A percentile compares a stretch with the other conserved stretches of the same genome.
phyloP scores from a whole-genome alignment of 164 flowering plant species.

The Chloranthus sessilifolius region DNA sequence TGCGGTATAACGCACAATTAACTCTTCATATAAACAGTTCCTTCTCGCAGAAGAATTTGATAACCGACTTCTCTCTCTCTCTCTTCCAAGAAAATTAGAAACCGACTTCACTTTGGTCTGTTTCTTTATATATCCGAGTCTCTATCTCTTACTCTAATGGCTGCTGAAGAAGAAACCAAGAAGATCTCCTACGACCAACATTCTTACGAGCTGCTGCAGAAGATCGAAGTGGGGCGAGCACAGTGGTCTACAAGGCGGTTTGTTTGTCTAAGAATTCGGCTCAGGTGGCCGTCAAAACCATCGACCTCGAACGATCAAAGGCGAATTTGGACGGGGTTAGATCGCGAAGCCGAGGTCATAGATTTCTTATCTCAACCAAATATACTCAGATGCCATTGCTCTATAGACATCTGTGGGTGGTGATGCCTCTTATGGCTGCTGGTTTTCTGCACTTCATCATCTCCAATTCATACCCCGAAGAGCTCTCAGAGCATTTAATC shows the following conservation, averaged over 20 bases:
- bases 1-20: too few relatives aligned
- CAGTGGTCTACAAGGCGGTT: conserved; percentile 65
- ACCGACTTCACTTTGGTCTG: too few relatives aligned
- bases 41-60: too few relatives aligned
- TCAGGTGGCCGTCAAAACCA: conserved; percentile 65
- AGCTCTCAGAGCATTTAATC: conserved; percentile 54
- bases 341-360: conserved; percentile 57
- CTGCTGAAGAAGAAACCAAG: too few relatives aligned
- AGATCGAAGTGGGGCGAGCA: conserved; percentile 60
- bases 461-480: conserved; percentile 50
- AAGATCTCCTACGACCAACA: conserved; percentile 36
- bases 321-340: conserved; percentile 44
- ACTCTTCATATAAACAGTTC: too few relatives aligned
- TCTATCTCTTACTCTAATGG: too few relatives aligned
- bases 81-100: too few relatives aligned
- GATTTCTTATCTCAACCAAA: conserved; percentile 77
- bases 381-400: conserved; percentile 67
- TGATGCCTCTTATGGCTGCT: conserved; percentile 87
- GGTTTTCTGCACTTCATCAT: conserved; percentile 81
- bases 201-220: conserved; percentile 43
- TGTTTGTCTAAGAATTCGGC: conserved; percentile 46
- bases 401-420: conserved; percentile 69
- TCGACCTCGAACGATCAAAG: conserved; percentile 54
- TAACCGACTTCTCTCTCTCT: too few relatives aligned
- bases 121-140: too few relatives aligned